These are phyloP conservation scores for Sicyos baderoa DNA, from an alignment of 306 rosid genomes.

Conservation along the genomic window DNA sequence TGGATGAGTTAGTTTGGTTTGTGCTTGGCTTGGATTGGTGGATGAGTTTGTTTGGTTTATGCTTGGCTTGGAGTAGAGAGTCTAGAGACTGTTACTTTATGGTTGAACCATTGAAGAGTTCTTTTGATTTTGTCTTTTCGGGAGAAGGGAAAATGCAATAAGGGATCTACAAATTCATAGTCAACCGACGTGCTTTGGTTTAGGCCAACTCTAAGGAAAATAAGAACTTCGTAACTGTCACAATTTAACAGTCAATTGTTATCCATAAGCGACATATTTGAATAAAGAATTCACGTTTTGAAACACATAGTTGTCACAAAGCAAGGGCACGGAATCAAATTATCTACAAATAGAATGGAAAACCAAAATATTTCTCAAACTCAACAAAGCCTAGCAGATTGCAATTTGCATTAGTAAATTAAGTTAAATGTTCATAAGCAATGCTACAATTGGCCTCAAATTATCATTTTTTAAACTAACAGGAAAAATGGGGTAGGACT, in stretches of 20 bases:
- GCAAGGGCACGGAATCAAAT: neutral
- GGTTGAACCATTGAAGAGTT: no score
- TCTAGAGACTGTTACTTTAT: no score
- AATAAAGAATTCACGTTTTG: neutral
- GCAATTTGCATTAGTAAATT: constrained; percentile 7
- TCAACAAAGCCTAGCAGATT: neutral
- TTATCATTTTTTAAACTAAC: neutral
- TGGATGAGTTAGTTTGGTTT: no score
- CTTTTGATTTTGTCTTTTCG: no score
- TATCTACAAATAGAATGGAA: neutral
- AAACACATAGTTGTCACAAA: constrained; percentile 4
- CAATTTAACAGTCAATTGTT: neutral
- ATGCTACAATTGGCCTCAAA: neutral
- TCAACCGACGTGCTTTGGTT: neutral
- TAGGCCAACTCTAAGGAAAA: neutral
- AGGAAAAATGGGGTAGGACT: constrained; percentile 4
- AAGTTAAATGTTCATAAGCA: neutral
- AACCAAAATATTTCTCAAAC: neutral
- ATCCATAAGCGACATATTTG: neutral
- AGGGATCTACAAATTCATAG: neutral
- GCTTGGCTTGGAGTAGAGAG: no score
- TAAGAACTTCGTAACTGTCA: neutral
- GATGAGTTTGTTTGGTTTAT: no score
- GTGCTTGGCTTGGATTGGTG: no score
- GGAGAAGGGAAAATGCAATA: neutral